phyloP scores from a whole-genome alignment of 2,329 filamentous ascomycete genomes.

The Ceratocystis colombiana region DNA sequence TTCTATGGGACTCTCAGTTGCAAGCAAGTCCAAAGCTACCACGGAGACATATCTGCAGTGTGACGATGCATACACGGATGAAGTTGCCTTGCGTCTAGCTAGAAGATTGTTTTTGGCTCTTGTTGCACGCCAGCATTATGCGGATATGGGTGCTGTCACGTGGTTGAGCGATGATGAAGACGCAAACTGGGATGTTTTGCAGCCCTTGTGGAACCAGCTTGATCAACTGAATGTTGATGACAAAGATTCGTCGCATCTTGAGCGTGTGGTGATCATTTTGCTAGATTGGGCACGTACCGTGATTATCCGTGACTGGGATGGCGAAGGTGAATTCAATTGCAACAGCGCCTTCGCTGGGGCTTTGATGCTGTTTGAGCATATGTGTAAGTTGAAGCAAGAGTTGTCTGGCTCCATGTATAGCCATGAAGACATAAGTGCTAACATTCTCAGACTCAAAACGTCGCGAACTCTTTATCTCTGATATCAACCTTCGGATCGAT shows the following conservation, averaged over 20 bases:
- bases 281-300: constrained; percentile 66
- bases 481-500: constrained; percentile 62
- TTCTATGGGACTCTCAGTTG: constrained; percentile 46
- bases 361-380: constrained; percentile 58
- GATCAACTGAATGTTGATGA: constrained; percentile 40
- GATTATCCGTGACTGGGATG: constrained; percentile 72
- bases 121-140: constrained; percentile 42
- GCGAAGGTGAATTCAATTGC: constrained; percentile 56
- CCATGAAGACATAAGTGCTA: constrained; percentile 19
- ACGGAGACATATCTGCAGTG: constrained; percentile 36
- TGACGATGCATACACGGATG: constrained; percentile 53
- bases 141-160: constrained; percentile 34
- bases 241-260: constrained; percentile 17
- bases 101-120: constrained; percentile 50
- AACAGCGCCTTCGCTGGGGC: constrained; percentile 68
- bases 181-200: constrained; percentile 37
- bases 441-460: constrained; percentile 46
- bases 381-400: constrained; percentile 49
- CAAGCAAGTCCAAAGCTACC: constrained; percentile 21
- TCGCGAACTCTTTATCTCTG: constrained; percentile 52
- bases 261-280: constrained; percentile 34
- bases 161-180: constrained; percentile 31
- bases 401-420: not conserved
- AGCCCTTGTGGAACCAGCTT: constrained; percentile 43
- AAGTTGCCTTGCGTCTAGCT: constrained; percentile 49